These are phyloP conservation scores for Penicillium macrosclerotiorum DNA, from an alignment of 495 filamentous ascomycete species.

Conservation along the genomic window DNA sequence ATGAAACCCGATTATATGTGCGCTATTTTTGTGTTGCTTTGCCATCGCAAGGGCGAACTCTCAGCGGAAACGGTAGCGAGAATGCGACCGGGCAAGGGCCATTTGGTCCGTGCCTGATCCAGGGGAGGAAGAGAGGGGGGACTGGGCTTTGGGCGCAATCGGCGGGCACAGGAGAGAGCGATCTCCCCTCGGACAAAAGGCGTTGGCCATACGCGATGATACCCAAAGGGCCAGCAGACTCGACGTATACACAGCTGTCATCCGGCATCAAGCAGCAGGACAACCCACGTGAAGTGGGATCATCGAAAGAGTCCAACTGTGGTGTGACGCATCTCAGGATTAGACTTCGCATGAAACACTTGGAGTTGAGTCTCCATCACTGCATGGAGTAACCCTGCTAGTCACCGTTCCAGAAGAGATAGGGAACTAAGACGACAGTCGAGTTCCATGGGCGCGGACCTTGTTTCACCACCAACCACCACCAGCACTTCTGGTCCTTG, in stretches of 20 bases:
- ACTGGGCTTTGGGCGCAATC: no score
- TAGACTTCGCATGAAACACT: conserved; percentile 19
- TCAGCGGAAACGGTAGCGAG: no score
- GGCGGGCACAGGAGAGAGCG: no score
- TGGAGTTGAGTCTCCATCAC: conserved; percentile 1
- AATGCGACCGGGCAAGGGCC: not conserved
- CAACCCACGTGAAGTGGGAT: conserved; percentile 7
- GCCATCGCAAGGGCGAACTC: not conserved
- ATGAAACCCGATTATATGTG: no score
- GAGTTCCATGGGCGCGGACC: not conserved
- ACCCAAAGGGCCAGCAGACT: not conserved
- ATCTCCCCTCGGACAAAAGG: no score
- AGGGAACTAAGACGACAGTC: not conserved
- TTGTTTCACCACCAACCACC: conserved; percentile 22
- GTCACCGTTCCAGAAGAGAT: not conserved
- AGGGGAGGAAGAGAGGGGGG: not conserved
- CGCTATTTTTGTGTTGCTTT: conserved; percentile 1
- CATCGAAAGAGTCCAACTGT: conserved; percentile 1
- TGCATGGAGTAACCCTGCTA: no score
- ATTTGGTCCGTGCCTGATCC: not conserved
- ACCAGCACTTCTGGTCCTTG: conserved; percentile 1
- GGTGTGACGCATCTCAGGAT: conserved; percentile 5
- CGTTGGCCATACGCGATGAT: conserved; percentile 9
- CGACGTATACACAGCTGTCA: conserved; percentile 4
- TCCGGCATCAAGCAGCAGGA: not conserved